Base-by-base conservation (phyloP, 768 basidiomycete species). In the Pisolithus albus region DNA sequence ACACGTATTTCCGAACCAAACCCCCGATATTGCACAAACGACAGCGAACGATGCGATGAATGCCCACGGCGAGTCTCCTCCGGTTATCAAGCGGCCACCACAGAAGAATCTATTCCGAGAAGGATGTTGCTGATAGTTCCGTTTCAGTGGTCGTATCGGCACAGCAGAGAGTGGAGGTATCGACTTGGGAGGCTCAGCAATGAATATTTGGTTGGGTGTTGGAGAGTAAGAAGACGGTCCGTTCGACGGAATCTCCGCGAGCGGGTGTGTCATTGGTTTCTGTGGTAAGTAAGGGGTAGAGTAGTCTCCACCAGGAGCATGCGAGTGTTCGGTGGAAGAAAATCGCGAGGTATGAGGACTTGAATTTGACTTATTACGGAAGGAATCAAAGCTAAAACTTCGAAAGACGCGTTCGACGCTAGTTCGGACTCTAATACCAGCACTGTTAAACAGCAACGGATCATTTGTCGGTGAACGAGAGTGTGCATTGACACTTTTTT, bases 1-100 rank as follows among this genome's bases (percentile, higher is more conserved):
- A 43, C 84, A 86, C 1, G 92, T 93, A 23, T 91, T 91, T 9
- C 82, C 88, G 56, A 96, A 82, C 89, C 91, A 99, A 8, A 87
- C 68, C 0, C 83, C 90, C 2, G 88, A 72, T 43, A 97, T 75
- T 2, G 75, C 75, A 23, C 92, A 62, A 24, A 86, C 70, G 19
- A 95, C 49, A 1, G 66, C 62, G 46, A 94, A 70, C 7, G 80
- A 80, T 0, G 75, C 77, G 2, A 90, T 60, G 57, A 98, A 90
- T 5, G 94, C 91, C 73, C 81, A 83, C 0, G 86, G 85, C 18
- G 81, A 79, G 69, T 97, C 95, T 1, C 91, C 91, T 7, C 93
- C 92, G 0, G 86, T 89, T 57, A 98, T 67, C 9, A 92, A 53
- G 51, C 73, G 79, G 0, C 94, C 93, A 1, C 73, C 56, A 50